Evolutionary conservation across 768 basidiomycete species (phyloP), one percentile per base, ranked within the genome.

Genomic region (Trametes coccinea): DNA sequence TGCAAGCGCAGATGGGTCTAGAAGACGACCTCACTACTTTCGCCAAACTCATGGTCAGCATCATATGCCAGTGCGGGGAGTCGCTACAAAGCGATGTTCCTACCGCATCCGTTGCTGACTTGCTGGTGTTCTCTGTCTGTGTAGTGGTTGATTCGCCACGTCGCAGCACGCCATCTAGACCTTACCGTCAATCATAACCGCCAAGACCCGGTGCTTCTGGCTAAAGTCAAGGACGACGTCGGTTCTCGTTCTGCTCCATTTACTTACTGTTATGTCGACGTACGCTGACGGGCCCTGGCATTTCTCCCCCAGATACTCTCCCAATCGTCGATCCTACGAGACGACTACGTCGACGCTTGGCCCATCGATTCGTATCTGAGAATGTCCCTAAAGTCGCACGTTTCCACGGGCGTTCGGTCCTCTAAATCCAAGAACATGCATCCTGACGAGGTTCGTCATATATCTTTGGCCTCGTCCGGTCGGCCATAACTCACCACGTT

Each of bases 291-390:
- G 1, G 22, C 22, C 22, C 22, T 9, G 5, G 4, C 31, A 14
- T 5, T 7, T 17, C 11, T n/a, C 22, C 9, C 10, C 10, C 50
- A 60, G 59, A 31, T 60, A 4, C 5, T 53, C 3, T 4, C 3
- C 2, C 16, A 46, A 3, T 30, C 37, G 16, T 33, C 59, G 0
- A 30, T 30, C 10, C 52, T 60, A 8, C 14, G 22, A 4, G 22
- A 34, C 1, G 30, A 47, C 8, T 60, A 60, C n/a, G 51, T 47
- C 14, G 45, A 60, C 6, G 59, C 51, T 1, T 60, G 59, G 59
- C 59, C 59, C 11, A 47, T 60, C 4, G 47, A 17, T 4, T 46
- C 22, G 16, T 60, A 60, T 27, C 44, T 60, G 7, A 41, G 29
- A 8, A 16, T 16, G 22, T 50, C 58, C 14, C 33, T 53, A 14